Conservation (phyloP, 768 basidiomycete species). For the Pisolithus marmoratus region DNA sequence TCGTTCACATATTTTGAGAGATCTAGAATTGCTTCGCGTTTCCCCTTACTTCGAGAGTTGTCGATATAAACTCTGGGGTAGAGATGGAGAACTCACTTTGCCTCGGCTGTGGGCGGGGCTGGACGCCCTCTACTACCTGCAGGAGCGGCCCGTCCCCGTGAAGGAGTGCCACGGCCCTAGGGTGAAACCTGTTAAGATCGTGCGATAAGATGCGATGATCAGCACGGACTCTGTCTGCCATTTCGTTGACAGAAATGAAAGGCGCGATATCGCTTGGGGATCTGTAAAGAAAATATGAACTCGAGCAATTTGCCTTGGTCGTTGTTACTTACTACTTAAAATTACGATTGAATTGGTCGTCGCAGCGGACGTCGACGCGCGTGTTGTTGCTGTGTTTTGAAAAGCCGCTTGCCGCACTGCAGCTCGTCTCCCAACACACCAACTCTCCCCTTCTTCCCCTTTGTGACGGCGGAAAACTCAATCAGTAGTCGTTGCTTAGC, state of each 20-base stretch:
- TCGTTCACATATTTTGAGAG: slow-evolving; percentile 92
- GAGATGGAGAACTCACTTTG: slow-evolving; percentile 21
- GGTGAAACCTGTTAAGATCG: slow-evolving; percentile 21
- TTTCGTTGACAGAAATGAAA: background rate
- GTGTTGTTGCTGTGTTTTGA: slow-evolving; percentile 21
- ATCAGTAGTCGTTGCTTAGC: background rate
- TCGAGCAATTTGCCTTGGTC: too few species aligned
- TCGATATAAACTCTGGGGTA: slow-evolving; percentile 19
- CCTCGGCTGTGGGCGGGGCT: slow-evolving; percentile 12
- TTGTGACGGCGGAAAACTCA: background rate
- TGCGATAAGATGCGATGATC: background rate
- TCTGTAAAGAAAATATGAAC: background rate
- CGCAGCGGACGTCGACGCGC: too few species aligned
- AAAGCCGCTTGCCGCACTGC: slow-evolving; percentile 31
- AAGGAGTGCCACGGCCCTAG: slow-evolving; percentile 52
- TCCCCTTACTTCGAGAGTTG: slow-evolving; percentile 33
- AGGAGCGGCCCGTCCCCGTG: slow-evolving; percentile 42
- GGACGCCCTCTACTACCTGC: slow-evolving; percentile 19
- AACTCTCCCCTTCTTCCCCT: too few species aligned
- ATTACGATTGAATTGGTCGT: background rate
- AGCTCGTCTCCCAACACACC: slow-evolving; percentile 6
- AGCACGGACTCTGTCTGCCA: slow-evolving; percentile 29
- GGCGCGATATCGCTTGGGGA: background rate
- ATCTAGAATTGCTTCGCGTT: slow-evolving; percentile 92
- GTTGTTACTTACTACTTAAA: too few species aligned